A percentile compares a stretch with the other conserved stretches of the same genome.
phyloP scores from a whole-genome alignment of 2,329 filamentous ascomycete species.

The Colletotrichum sp. region DNA sequence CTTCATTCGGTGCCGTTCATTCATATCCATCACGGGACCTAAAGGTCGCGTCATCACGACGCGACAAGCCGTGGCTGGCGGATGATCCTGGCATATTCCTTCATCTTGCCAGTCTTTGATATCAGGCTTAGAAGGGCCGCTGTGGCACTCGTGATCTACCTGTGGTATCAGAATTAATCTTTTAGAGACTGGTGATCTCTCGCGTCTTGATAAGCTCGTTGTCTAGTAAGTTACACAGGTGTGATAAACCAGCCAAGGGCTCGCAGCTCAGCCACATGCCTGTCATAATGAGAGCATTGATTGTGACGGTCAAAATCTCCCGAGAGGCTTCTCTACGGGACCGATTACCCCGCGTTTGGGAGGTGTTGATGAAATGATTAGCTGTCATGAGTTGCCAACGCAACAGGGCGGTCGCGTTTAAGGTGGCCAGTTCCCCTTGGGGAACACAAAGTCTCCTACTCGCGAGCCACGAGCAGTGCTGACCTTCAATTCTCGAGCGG shows the following conservation, averaged over 20 bases:
- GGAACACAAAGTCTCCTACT: fast-evolving
- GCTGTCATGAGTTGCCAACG: background rate
- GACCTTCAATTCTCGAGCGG: background rate
- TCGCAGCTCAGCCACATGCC: background rate
- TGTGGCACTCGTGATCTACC: background rate
- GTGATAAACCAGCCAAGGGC: background rate
- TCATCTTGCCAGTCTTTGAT: background rate
- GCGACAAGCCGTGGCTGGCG: background rate
- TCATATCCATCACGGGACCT: background rate
- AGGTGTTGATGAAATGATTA: background rate
- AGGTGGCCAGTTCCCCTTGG: background rate
- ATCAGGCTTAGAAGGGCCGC: background rate
- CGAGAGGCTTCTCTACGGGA: background rate
- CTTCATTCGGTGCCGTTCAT: background rate
- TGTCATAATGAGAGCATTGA: background rate
- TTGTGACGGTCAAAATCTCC: fast-evolving
- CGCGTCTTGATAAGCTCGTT: fast-evolving
- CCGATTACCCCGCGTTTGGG: background rate
- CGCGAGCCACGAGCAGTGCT: background rate
- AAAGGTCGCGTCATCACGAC: background rate
- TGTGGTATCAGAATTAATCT: background rate
- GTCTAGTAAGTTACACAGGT: background rate
- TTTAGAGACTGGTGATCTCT: background rate
- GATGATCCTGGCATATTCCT: background rate
- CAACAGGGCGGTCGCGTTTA: background rate